These are phyloP conservation scores for Misopates orontium DNA, from an alignment of 257 asterid species.

Conservation along the genomic window DNA sequence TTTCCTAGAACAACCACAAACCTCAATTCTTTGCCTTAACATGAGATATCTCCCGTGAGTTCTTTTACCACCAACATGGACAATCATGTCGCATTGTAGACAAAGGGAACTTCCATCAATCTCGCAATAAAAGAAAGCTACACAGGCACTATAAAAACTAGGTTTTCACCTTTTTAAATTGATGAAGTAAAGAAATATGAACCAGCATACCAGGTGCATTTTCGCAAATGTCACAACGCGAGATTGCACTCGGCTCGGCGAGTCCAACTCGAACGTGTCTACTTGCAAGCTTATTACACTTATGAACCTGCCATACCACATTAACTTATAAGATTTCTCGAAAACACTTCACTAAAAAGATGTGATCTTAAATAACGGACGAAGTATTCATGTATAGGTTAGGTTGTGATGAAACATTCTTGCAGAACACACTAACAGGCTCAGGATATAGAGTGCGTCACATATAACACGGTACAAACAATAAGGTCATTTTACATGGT, in stretches of 20 bases:
- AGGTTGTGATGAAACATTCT: no score
- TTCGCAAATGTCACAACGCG: constrained; percentile 89
- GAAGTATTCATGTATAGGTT: no score
- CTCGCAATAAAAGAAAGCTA: constrained; percentile 98
- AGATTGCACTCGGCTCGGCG: constrained; percentile 79
- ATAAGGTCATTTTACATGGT: no score
- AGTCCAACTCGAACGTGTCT: constrained; percentile 92
- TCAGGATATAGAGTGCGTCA: no score
- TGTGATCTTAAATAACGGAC: no score
- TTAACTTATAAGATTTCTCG: not conserved
- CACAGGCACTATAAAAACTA: constrained; percentile 31
- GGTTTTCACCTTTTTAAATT: constrained; percentile 22
- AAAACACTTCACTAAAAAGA: not conserved
- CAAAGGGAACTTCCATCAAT: constrained; percentile 95
- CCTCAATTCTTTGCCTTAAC: constrained; percentile 93
- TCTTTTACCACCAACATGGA: constrained; percentile 96
- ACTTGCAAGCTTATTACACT: constrained; percentile 96
- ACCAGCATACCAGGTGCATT: constrained; percentile 78
- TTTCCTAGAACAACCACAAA: constrained; percentile 45
- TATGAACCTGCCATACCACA: constrained; percentile 61
- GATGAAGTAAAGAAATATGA: constrained; percentile 26
- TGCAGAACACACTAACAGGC: no score
- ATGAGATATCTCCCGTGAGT: constrained; percentile 92
- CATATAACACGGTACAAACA: no score
- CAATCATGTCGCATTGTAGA: constrained; percentile 88